phyloP scores from a whole-genome alignment of 495 filamentous ascomycete genomes.

The Penicillium diatomitis region DNA sequence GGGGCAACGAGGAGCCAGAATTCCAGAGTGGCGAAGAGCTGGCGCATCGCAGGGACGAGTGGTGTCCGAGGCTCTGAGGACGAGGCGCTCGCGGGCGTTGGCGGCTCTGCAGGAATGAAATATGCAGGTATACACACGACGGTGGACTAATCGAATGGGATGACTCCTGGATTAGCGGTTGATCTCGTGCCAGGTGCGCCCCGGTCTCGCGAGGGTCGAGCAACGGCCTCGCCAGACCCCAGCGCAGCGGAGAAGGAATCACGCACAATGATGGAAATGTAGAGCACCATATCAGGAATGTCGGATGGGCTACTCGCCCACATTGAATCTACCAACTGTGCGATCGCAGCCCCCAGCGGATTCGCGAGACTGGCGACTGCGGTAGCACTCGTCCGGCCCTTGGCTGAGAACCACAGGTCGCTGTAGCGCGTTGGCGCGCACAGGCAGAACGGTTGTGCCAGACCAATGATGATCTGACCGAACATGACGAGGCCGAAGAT shows the following conservation, averaged over 20 bases:
- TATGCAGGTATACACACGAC: slow-evolving; percentile 67
- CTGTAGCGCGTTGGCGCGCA: slow-evolving; percentile 84
- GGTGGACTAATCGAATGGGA: slow-evolving; percentile 42
- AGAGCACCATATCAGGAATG: slow-evolving; percentile 76
- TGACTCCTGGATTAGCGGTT: slow-evolving; percentile 1
- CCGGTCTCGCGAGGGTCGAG: neutral
- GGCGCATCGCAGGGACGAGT: slow-evolving; percentile 33
- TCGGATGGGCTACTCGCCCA: slow-evolving; percentile 53
- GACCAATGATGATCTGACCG: slow-evolving; percentile 85
- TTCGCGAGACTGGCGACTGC: slow-evolving; percentile 79
- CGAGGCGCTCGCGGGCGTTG: slow-evolving; percentile 58
- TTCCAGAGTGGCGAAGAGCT: slow-evolving; percentile 47
- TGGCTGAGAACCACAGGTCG: slow-evolving; percentile 87
- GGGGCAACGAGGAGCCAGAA: slow-evolving; percentile 72
- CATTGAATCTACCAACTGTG: slow-evolving; percentile 74
- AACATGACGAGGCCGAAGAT: slow-evolving; percentile 78
- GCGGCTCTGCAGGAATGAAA: slow-evolving; percentile 73
- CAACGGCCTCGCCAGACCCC: neutral
- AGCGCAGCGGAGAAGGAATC: neutral
- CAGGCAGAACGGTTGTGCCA: slow-evolving; percentile 88
- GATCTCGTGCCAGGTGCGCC: neutral
- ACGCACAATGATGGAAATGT: slow-evolving; percentile 74
- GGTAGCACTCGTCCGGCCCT: slow-evolving; percentile 77
- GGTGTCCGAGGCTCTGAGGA: slow-evolving; percentile 41
- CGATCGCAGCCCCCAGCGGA: slow-evolving; percentile 79